A percentile compares a stretch with the other conserved stretches of the same genome.
phyloP scores from a whole-genome alignment of 805 yeast species.

The Candida verbasci region DNA sequence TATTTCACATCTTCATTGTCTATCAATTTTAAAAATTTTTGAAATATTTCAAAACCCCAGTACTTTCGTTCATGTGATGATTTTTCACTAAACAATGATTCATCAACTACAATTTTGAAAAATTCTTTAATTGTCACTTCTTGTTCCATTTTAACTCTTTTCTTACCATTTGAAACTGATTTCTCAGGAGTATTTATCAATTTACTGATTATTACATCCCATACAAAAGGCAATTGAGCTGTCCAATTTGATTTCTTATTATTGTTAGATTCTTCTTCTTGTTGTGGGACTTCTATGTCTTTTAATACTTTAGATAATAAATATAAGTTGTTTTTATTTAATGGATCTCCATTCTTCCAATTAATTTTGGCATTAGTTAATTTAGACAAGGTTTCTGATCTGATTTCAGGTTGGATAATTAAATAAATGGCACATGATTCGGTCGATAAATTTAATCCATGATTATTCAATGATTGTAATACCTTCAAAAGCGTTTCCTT shows the following conservation, averaged over 20 bases:
- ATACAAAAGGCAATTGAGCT: slow-evolving; percentile 71
- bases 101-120: slow-evolving; percentile 79
- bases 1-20: slow-evolving; percentile 14
- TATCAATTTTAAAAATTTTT: slow-evolving; percentile 34
- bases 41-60: slow-evolving; percentile 78
- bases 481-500: slow-evolving; percentile 21
- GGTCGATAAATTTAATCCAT: slow-evolving; percentile 57
- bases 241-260: slow-evolving; percentile 68
- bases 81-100: slow-evolving; percentile 67
- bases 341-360: slow-evolving; percentile 76
- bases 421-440: slow-evolving; percentile 80
- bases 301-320: slow-evolving; percentile 59
- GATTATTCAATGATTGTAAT: slow-evolving; percentile 44
- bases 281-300: slow-evolving; percentile 44
- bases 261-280: slow-evolving; percentile 20
- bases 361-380: slow-evolving; percentile 18
- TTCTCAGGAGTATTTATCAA: slow-evolving; percentile 30
- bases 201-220: slow-evolving; percentile 56
- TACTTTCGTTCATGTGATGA: slow-evolving; percentile 83
- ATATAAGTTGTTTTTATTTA: slow-evolving; percentile 64
- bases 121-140: slow-evolving; percentile 51
- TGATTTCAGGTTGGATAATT: slow-evolving; percentile 35
- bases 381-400: slow-evolving; percentile 11
- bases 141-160: slow-evolving; percentile 11
- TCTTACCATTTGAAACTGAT: slow-evolving; percentile 23